Percentiles rank a stretch among this genome's conserved stretches.
These are phyloP conservation scores for Sarcodon aspratus DNA, from an alignment of 768 basidiomycete genomes.

Conservation along the genomic window DNA sequence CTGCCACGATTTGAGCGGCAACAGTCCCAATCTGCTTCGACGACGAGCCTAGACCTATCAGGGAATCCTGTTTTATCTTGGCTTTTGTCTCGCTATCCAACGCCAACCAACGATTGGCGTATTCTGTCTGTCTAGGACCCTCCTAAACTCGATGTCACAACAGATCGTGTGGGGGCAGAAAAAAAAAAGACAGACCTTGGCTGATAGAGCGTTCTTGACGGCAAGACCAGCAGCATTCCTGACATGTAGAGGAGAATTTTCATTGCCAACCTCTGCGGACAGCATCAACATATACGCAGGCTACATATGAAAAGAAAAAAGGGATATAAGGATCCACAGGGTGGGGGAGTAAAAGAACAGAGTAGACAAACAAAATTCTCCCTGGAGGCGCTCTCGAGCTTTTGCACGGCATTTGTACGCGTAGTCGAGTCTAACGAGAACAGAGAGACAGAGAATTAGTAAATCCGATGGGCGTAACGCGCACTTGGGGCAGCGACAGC, in stretches of 20 bases:
- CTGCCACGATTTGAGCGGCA: conserved; percentile 88
- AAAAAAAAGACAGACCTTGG: conserved; percentile 51
- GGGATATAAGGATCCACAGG: conserved; percentile 3
- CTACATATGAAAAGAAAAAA: conserved; percentile 30
- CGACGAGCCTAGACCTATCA: conserved; percentile 71
- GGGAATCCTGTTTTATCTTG: conserved; percentile 83
- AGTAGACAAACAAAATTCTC: conserved; percentile 67
- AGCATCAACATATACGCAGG: conserved; percentile 91
- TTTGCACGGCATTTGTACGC: conserved; percentile 85
- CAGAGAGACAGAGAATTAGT: conserved; percentile 10
- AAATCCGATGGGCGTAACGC: conserved; percentile 4
- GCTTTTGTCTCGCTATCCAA: conserved; percentile 52
- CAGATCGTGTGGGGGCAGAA: conserved; percentile 10
- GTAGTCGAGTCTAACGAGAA: conserved; percentile 60
- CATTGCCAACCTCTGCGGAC: conserved; percentile 73
- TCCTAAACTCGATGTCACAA: conserved; percentile 39
- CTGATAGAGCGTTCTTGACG: conserved; percentile 88
- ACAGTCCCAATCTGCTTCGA: conserved; percentile 68
- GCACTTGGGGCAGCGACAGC: conserved; percentile 7
- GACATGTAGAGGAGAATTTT: conserved; percentile 55
- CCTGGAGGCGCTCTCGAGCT: conserved; percentile 76
- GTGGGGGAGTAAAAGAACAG: conserved; percentile 8
- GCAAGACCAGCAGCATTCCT: conserved; percentile 95
- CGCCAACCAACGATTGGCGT: conserved; percentile 73
- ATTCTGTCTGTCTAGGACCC: conserved; percentile 58